Base-by-base conservation (phyloP, 106 monocot genomes). In the Apostasia ramifera region DNA sequence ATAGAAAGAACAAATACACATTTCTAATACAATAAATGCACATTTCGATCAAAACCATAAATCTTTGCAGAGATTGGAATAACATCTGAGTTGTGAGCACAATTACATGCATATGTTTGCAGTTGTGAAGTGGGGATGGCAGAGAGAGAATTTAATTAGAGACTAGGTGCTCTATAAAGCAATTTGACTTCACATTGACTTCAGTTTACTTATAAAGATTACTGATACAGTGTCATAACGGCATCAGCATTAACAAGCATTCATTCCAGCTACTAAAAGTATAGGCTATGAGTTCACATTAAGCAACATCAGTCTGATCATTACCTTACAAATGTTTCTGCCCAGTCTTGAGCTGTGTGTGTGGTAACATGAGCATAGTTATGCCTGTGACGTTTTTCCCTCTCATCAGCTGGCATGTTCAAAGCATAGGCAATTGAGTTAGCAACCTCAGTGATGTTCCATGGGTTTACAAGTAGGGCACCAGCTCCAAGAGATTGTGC, bases 311-410 rank as follows among this genome's bases (percentile, higher is more conserved):
- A 53, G 11, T 11, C 11, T 44, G 3, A 52, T 26, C 9, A 39
- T 26, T 72, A 88, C 95, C 95, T 86, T 63, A 97, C 91, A 80
- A 97, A 97, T 70, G 92, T 97, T 80, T 97, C 92, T 42, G 95
- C 95, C 95, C 95, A 97, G 81, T 97, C 92, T 79, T 97, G 95
- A 47, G 95, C 95, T 59, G 92, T 92, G 70, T 97, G 95, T 46
- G 92, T 86, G 13, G 89, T 97, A 47, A 97, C 95, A 92, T 97
- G 95, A 56, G 91, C 95, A 79, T 87, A 97, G 53, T 97, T 97
- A 73, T 97, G 95, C 55, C 92, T 84, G 67, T 92, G 92, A 12
- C 95, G 75, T 50, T 97, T 97, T 62, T 97, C 95, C 67, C 92
- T 84, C 80, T 92, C 92, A 71, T 97, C 95, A 63, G 82, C 63